These are phyloP conservation scores for Gnomoniopsis smithogilvyi DNA, from an alignment of 2,329 filamentous ascomycete genomes.

Conservation along the genomic window DNA sequence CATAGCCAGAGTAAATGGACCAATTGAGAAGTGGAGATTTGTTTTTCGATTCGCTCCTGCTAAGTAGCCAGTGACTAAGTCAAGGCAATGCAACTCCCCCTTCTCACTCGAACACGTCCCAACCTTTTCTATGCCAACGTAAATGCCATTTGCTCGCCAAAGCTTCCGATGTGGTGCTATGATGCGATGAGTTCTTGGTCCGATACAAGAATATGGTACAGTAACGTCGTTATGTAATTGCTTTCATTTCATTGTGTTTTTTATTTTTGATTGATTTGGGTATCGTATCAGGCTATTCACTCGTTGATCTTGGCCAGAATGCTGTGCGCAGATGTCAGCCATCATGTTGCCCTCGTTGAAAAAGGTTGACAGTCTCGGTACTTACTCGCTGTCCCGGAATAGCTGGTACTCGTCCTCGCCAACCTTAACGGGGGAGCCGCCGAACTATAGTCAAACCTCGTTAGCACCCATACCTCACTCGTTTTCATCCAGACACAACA, in stretches of 20 bases:
- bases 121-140: conserved; percentile 11
- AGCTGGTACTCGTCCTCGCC: conserved; percentile 95
- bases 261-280: background rate
- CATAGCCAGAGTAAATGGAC: background rate
- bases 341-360: background rate
- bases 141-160: conserved; percentile 8
- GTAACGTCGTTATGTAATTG: conserved; percentile 24
- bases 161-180: conserved; percentile 14
- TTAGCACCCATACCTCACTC: conserved; percentile 23
- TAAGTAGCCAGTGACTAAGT: background rate
- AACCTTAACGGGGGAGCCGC: conserved; percentile 93
- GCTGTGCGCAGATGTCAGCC: conserved; percentile 44
- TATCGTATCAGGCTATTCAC: conserved; percentile 47
- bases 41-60: conserved; percentile 5
- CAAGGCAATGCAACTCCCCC: background rate
- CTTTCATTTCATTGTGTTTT: conserved; percentile 25
- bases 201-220: conserved; percentile 23
- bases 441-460: conserved; percentile 59
- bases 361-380: conserved; percentile 26
- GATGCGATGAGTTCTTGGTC: conserved; percentile 19
- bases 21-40: conserved; percentile 6
- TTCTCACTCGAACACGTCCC: background rate
- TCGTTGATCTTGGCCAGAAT: conserved; percentile 99
- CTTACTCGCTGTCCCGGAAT: conserved; percentile 98
- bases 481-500: conserved; percentile 12